A percentile compares a stretch with the other conserved stretches of the same genome.
Evolutionary conservation across 352 stramenopile genomes (phyloP).

Genomic region (Globisporangium spinosum): DNA sequence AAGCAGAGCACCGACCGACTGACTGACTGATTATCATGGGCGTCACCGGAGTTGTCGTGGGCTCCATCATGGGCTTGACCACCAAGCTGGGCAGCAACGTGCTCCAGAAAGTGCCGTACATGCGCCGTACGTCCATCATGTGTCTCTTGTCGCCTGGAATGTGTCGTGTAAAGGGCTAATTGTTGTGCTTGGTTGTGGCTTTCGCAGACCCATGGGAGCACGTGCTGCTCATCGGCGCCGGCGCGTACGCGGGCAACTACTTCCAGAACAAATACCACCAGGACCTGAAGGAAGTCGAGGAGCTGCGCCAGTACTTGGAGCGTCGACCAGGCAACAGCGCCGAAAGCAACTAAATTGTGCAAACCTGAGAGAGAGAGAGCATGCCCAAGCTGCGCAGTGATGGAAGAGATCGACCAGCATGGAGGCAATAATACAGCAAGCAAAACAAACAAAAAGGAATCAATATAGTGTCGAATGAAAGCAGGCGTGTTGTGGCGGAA

Average conservation of each 20-base stretch:
- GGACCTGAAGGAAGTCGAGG: constrained; percentile 71
- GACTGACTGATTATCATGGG: constrained; percentile 39
- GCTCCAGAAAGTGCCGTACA: constrained; percentile 80
- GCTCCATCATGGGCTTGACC: constrained; percentile 70
- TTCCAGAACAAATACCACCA: constrained; percentile 75
- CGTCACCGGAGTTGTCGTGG: constrained; percentile 60
- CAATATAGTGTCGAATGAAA: constrained; percentile 6
- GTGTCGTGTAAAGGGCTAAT: neutral
- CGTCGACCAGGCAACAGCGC: constrained; percentile 42
- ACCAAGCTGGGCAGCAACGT: constrained; percentile 83
- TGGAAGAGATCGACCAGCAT: neutral
- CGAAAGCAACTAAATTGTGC: constrained; percentile 33
- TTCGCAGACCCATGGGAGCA: constrained; percentile 76
- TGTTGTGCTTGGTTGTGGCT: neutral
- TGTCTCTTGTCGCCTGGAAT: neutral
- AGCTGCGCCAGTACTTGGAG: constrained; percentile 71
- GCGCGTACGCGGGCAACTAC: constrained; percentile 54
- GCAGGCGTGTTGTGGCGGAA: neutral
- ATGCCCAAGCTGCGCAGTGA: neutral
- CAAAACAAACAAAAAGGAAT: neutral
- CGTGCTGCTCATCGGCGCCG: constrained; percentile 63
- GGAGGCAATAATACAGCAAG: neutral
- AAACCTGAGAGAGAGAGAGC: neutral
- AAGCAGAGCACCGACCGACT: neutral
- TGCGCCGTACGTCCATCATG: constrained; percentile 57